Evolutionary conservation across 1,284 basidiomycete genomes (phyloP).

Genomic region (Entoloma clypeatum): DNA sequence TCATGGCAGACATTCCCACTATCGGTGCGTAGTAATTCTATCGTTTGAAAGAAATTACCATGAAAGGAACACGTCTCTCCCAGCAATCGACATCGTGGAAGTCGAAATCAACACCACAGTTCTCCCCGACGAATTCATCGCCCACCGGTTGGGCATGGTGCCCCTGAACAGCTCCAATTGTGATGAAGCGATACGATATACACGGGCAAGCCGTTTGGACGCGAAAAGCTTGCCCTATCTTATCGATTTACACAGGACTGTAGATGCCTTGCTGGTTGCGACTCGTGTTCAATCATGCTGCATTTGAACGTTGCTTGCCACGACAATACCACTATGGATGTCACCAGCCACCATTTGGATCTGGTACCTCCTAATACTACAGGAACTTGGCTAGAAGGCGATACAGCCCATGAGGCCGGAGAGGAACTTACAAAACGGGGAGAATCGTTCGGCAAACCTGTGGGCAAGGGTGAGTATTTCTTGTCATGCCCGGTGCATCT

Average conservation of each 20-base stretch:
- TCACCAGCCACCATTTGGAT: slow-evolving; percentile 78
- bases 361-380: slow-evolving; percentile 36
- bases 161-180: slow-evolving; percentile 85
- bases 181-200: slow-evolving; percentile 81
- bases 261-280: slow-evolving; percentile 75
- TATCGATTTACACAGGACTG: slow-evolving; percentile 62
- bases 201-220: slow-evolving; percentile 49
- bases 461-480: slow-evolving; percentile 68
- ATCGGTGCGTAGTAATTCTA: slow-evolving; percentile 58
- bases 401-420: slow-evolving; percentile 44
- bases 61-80: slow-evolving; percentile 12
- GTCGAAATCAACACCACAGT: slow-evolving; percentile 92
- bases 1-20: slow-evolving; percentile 95
- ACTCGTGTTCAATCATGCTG: slow-evolving; percentile 78
- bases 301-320: slow-evolving; percentile 70
- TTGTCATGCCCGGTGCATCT: slow-evolving; percentile 4
- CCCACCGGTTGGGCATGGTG: slow-evolving; percentile 93
- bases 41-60: slow-evolving; percentile 9
- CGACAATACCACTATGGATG: slow-evolving; percentile 68
- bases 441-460: slow-evolving; percentile 80
- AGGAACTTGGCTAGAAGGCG: slow-evolving; percentile 27
- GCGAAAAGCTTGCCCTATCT: slow-evolving; percentile 10
- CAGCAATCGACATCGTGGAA: slow-evolving; percentile 97
- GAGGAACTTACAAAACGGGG: slow-evolving; percentile 73
- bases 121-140: slow-evolving; percentile 95